Percentiles rank a stretch among this genome's conserved stretches.
phyloP scores from a whole-genome alignment of 2,329 filamentous ascomycete species.

The Macrophomina phaseolina region DNA sequence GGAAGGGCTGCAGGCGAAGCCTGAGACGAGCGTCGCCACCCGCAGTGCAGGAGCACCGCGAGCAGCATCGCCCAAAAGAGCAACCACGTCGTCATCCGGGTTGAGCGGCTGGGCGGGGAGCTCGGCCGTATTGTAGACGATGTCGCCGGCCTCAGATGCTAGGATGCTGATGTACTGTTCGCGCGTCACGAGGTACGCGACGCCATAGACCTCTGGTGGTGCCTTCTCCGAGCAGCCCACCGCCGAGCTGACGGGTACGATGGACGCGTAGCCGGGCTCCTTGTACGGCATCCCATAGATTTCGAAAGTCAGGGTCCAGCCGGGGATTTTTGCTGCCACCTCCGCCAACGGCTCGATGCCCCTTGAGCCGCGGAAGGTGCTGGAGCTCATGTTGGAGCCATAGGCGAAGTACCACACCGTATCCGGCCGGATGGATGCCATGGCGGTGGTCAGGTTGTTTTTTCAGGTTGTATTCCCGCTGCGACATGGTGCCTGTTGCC shows the following conservation, averaged over 20 bases:
- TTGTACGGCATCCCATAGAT: constrained; percentile 33
- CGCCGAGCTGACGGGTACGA: constrained; percentile 3
- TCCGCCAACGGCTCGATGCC: constrained; percentile 29
- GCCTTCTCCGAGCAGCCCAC: not conserved
- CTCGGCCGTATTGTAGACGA: constrained; percentile 25
- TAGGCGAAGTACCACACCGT: constrained; percentile 35
- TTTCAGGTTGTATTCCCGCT: too few species aligned
- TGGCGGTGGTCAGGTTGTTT: too few species aligned
- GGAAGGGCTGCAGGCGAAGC: not conserved
- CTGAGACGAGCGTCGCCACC: not conserved
- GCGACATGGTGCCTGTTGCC: too few species aligned
- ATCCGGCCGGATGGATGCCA: not conserved
- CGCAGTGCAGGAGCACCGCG: not conserved
- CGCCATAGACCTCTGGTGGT: constrained; percentile 26
- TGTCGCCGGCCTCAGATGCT: constrained; percentile 34
- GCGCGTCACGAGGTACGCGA: constrained; percentile 32
- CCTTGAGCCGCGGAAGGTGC: constrained; percentile 32
- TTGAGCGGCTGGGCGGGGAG: not conserved
- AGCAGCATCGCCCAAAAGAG: not conserved
- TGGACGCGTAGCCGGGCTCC: constrained; percentile 31
- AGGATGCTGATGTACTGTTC: constrained; percentile 30
- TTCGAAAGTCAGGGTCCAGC: constrained; percentile 29
- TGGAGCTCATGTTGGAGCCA: constrained; percentile 33
- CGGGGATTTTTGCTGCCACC: constrained; percentile 26
- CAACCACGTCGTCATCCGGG: not conserved